Conservation (phyloP, 371 early-diverging fungal genomes). For the Thermomucor indicae-seudaticae region DNA sequence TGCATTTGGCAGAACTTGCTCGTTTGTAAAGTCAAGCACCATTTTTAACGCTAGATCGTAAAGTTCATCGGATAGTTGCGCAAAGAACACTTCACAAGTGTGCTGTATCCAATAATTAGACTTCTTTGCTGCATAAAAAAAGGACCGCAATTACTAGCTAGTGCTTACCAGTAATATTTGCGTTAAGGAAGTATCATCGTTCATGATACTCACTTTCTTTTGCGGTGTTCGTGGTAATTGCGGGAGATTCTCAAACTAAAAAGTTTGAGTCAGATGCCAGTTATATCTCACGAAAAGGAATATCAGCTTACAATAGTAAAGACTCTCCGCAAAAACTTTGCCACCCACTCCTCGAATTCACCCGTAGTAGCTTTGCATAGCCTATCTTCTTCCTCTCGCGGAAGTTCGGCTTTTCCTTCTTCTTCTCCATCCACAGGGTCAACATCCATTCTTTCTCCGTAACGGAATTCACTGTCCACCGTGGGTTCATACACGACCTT, state of each 20-base stretch:
- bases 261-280: not conserved
- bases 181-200: not conserved
- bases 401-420: slow-evolving; percentile 21
- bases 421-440: slow-evolving; percentile 42
- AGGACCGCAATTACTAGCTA: too few species aligned
- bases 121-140: too few species aligned
- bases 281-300: not conserved
- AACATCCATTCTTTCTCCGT: slow-evolving; percentile 46
- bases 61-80: slow-evolving; percentile 62
- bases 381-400: slow-evolving; percentile 57
- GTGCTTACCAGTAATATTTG: slow-evolving; percentile 28
- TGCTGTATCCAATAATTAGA: slow-evolving; percentile 25
- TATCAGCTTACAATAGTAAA: slow-evolving; percentile 59
- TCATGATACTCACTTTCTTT: not conserved
- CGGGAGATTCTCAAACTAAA: slow-evolving; percentile 75
- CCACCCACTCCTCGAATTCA: slow-evolving; percentile 85
- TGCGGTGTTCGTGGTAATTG: too few species aligned
- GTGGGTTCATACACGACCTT: slow-evolving; percentile 7
- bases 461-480: slow-evolving; percentile 32
- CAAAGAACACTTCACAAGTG: slow-evolving; percentile 62
- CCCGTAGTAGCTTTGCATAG: slow-evolving; percentile 63
- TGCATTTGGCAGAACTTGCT: slow-evolving; percentile 66
- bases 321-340: slow-evolving; percentile 73
- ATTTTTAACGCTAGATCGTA: slow-evolving; percentile 58
- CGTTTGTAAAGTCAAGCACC: slow-evolving; percentile 56